These are phyloP conservation scores for Tricholoma hemisulphureum DNA, from an alignment of 768 basidiomycete genomes.

Conservation along the genomic window DNA sequence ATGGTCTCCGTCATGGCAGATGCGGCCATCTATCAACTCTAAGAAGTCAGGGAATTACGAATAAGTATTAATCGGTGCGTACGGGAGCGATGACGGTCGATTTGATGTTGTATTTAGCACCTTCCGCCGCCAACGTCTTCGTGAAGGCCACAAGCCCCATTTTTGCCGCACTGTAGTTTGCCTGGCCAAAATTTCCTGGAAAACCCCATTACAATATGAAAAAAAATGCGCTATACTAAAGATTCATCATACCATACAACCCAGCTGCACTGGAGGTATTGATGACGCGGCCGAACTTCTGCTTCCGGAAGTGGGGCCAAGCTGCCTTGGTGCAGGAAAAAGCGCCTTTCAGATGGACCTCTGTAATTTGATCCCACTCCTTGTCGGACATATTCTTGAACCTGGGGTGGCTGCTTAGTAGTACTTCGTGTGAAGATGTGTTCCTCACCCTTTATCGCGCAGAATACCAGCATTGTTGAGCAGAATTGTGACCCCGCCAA, in stretches of 20 bases:
- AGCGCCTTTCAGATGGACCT: slow-evolving; percentile 93
- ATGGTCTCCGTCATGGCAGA: slow-evolving; percentile 94
- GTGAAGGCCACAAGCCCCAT: slow-evolving; percentile 93
- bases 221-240: background rate
- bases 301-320: slow-evolving; percentile 94
- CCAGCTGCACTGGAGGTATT: slow-evolving; percentile 97
- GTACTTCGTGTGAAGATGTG: background rate
- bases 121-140: slow-evolving; percentile 89
- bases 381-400: slow-evolving; percentile 98
- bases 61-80: slow-evolving; percentile 22
- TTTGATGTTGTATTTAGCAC: slow-evolving; percentile 87
- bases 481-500: slow-evolving; percentile 81
- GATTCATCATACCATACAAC: slow-evolving; percentile 66
- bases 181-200: slow-evolving; percentile 90
- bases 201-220: background rate
- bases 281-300: slow-evolving; percentile 91
- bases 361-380: slow-evolving; percentile 86
- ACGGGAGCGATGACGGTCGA: slow-evolving; percentile 89
- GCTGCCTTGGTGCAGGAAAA: slow-evolving; percentile 91
- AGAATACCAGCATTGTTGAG: slow-evolving; percentile 97
- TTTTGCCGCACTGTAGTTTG: slow-evolving; percentile 98
- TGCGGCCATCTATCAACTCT: slow-evolving; percentile 71
- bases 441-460: slow-evolving; percentile 66
- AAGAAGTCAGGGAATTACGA: background rate
- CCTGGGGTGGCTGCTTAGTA: slow-evolving; percentile 34